A percentile compares a stretch with the other conserved stretches of the same genome.
phyloP scores from a whole-genome alignment of 495 filamentous ascomycete species.

The Chaetomidium leptoderma region DNA sequence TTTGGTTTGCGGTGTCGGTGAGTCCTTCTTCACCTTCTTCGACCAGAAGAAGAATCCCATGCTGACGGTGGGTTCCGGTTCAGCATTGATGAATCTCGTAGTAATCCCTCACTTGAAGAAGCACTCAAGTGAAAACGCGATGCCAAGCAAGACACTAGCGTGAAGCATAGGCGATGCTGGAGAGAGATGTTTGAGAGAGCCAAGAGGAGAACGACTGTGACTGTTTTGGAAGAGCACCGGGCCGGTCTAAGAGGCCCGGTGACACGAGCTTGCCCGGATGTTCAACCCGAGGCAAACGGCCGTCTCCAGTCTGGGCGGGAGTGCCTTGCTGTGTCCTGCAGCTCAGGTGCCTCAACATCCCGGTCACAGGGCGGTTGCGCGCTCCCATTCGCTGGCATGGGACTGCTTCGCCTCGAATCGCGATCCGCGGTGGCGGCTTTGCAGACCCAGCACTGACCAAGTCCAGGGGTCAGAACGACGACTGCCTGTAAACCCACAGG shows the following conservation, averaged over 20 bases:
- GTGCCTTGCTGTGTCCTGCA: slow-evolving; percentile 43
- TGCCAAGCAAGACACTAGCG: not conserved
- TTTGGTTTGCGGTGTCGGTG: slow-evolving; percentile 21
- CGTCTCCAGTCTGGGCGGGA: slow-evolving; percentile 26
- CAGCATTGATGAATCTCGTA: slow-evolving; percentile 13
- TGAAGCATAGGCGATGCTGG: slow-evolving; percentile 1
- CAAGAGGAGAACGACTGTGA: not conserved
- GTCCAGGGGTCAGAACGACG: not conserved
- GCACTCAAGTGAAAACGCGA: not conserved
- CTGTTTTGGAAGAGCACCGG: not conserved
- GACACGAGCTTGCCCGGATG: not conserved
- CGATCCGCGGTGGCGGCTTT: slow-evolving; percentile 21
- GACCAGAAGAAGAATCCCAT: slow-evolving; percentile 48
- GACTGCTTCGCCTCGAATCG: slow-evolving; percentile 34
- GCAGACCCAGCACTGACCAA: not conserved
- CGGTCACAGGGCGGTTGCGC: slow-evolving; percentile 19
- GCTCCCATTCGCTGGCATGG: slow-evolving; percentile 33
- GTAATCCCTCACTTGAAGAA: not conserved
- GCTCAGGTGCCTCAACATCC: slow-evolving; percentile 25
- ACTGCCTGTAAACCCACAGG: slow-evolving; percentile 5
- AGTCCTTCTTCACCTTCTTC: slow-evolving; percentile 39
- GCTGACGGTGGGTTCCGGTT: slow-evolving; percentile 12
- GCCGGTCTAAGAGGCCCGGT: not conserved
- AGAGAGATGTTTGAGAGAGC: not conserved
- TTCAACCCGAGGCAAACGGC: slow-evolving; percentile 18